Base-by-base conservation (phyloP, 2,329 filamentous ascomycete genomes). In the Metarhizium rileyi region DNA sequence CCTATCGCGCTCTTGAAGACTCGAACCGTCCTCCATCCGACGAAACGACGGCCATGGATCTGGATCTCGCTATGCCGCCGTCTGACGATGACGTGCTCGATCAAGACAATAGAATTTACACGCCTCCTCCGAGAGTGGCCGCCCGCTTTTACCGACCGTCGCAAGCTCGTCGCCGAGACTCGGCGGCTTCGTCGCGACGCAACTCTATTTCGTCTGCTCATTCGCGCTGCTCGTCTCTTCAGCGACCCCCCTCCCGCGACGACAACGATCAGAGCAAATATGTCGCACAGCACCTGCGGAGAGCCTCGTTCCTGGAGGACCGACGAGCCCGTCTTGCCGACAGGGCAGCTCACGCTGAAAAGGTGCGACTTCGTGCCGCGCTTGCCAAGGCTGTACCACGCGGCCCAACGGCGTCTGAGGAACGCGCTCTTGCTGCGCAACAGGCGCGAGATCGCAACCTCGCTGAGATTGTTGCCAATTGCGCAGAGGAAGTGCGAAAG, bases 401-500 rank as follows among this genome's bases (percentile, higher is more conserved):
- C 20, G 80, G 84, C 56, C 79, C 71, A 28, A 80, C 78, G 2
- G 75, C 81, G 49, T 86, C 83, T 42, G 87, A 91, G 63, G 86
- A 90, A 65, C 76, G 84, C 46, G 86, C 87, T 3, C 69, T 90
- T 51, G 87, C 87, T 5, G 87, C 87, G 5, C 82, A 89, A 54
- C 78, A 88, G 55, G 84, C 87, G 1, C 78, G 88, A 51, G 86
- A 91, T 69, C 85, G 85, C 58, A 88, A 90, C 57, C 69, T 93
- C 18, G 87, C 86, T 8, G 87, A 90, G 63, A 90, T 91, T 41
- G 86, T 87, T 4, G 85, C 87, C 45, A 77, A 81, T 52, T 91
- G 87, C 61, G 87, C 87, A 20, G 87, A 90, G 65, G 87, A 93
- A 63, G 87, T 93, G 16, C 83, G 86, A 62, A 78, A 86, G 55